phyloP scores from a whole-genome alignment of 2,329 filamentous ascomycete species.

The Metarhizium guizhouense region DNA sequence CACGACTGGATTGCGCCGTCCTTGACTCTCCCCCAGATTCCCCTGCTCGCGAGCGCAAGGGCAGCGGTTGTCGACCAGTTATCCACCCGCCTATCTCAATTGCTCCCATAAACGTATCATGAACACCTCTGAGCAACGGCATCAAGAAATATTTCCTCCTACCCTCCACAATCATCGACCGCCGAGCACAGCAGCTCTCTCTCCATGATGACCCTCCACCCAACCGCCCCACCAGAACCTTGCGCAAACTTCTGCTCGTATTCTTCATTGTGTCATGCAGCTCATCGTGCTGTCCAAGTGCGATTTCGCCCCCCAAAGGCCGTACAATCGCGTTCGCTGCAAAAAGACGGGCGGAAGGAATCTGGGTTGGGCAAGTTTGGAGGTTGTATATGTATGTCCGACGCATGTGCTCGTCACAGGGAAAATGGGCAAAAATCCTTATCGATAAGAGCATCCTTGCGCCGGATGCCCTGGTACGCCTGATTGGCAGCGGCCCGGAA shows the following conservation, averaged over 20 bases:
- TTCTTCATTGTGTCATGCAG: constrained; percentile 11
- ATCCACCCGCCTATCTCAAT: constrained; percentile 8
- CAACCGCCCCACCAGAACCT: constrained; percentile 6
- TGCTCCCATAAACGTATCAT: constrained; percentile 10
- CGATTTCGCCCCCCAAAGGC: neutral
- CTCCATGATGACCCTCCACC: neutral
- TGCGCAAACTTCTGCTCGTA: constrained; percentile 11
- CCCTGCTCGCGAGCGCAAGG: neutral
- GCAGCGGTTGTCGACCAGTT: constrained; percentile 3
- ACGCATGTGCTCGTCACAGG: neutral
- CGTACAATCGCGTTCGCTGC: neutral
- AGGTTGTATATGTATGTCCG: neutral
- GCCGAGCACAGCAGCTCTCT: neutral
- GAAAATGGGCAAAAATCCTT: neutral
- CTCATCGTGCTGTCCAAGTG: constrained; percentile 6
- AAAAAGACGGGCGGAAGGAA: neutral
- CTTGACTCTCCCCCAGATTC: neutral
- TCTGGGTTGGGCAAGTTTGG: neutral
- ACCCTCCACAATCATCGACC: neutral
- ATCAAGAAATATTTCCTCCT: constrained; percentile 8
- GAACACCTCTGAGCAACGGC: constrained; percentile 7
- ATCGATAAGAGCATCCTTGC: constrained; percentile 6
- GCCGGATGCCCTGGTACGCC: neutral
- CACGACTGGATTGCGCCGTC: neutral
- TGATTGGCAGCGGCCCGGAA: constrained; percentile 10